These are phyloP conservation scores for Pythium rishiriense DNA, from an alignment of 352 stramenopile genomes.

Conservation along the genomic window DNA sequence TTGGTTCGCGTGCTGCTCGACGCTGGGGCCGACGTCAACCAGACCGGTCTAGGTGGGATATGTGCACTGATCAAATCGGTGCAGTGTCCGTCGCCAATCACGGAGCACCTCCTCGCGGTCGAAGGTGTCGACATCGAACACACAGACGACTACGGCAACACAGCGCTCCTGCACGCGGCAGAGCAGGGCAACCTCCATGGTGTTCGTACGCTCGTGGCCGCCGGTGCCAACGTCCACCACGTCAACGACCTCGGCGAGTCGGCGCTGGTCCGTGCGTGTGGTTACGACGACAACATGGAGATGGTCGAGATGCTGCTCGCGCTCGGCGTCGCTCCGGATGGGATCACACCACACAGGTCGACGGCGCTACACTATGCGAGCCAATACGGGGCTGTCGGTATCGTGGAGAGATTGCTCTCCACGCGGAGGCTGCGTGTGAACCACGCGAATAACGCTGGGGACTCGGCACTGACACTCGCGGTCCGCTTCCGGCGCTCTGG, in stretches of 20 bases:
- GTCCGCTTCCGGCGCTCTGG: neutral
- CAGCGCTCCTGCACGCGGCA: neutral
- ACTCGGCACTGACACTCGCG: neutral
- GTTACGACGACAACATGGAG: neutral
- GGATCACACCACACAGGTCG: neutral
- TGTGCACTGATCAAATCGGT: neutral
- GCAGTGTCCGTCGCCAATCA: neutral
- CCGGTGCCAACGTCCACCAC: neutral
- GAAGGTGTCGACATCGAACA: neutral
- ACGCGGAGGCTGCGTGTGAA: neutral
- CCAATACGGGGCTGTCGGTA: neutral
- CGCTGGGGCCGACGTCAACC: neutral
- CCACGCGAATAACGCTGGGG: neutral
- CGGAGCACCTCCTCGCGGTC: neutral
- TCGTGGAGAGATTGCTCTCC: neutral
- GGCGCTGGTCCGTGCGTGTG: neutral
- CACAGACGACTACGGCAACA: neutral
- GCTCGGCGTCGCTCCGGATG: neutral
- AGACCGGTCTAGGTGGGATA: too few species aligned
- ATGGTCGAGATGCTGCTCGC: slow-evolving; percentile 1
- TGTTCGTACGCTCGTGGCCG: neutral
- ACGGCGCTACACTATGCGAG: neutral
- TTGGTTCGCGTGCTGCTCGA: neutral
- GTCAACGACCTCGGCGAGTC: neutral
- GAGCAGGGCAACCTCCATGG: neutral